Conservation (phyloP, 192 early-diverging fungal species). For the Coemansia guatemalensis region DNA sequence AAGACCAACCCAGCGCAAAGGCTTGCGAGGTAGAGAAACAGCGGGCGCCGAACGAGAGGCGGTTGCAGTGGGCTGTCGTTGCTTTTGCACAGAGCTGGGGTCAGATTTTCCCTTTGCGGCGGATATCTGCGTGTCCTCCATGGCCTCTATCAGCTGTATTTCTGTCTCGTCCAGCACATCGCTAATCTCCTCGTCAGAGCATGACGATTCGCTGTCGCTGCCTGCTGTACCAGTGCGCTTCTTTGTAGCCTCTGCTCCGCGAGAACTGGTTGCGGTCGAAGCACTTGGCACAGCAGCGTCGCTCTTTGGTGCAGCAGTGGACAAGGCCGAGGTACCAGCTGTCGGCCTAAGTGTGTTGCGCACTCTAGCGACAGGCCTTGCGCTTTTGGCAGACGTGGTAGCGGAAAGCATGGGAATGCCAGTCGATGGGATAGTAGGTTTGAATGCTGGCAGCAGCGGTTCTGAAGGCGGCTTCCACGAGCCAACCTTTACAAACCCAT, state of each 20-base stretch:
- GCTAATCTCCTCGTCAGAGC: constrained; percentile 49
- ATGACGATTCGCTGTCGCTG: constrained; percentile 24
- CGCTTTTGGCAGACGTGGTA: constrained; percentile 3
- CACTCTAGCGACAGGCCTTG: constrained; percentile 25
- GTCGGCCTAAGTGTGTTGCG: constrained; percentile 29
- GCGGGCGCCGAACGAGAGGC: constrained; percentile 1
- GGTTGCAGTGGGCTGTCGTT: constrained; percentile 4
- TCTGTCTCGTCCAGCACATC: constrained; percentile 51
- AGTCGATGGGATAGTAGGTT: constrained; percentile 29
- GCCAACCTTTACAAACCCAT: constrained; percentile 49
- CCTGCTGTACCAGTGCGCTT: neutral
- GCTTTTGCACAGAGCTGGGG: constrained; percentile 11
- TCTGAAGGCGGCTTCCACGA: constrained; percentile 35
- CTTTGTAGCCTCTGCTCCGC: too few relatives aligned
- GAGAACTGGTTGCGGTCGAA: too few relatives aligned
- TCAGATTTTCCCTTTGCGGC: constrained; percentile 17
- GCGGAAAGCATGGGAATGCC: constrained; percentile 4
- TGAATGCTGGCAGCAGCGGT: constrained; percentile 25
- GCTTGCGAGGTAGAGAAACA: constrained; percentile 13
- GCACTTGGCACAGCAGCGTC: constrained; percentile 1
- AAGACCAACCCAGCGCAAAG: constrained; percentile 34
- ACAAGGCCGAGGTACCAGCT: neutral
- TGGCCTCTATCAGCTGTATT: constrained; percentile 51
- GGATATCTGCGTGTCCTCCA: constrained; percentile 47
- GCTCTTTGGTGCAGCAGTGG: neutral